Conservation (phyloP, 805 yeast species). For the Komagataella pastoris region DNA sequence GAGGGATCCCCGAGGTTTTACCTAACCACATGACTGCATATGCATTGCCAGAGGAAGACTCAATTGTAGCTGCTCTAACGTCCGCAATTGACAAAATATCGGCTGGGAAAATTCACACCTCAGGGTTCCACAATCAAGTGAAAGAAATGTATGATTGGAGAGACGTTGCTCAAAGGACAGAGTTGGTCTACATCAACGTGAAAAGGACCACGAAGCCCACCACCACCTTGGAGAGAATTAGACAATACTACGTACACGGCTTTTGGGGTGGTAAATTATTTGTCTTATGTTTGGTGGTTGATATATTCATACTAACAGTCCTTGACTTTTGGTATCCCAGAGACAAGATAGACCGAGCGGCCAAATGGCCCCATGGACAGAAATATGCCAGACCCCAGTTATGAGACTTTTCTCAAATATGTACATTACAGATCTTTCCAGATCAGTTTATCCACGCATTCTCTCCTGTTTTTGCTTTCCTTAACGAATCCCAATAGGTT, state of each 20-base stretch:
- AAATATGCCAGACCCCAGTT: background rate
- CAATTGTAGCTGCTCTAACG: constrained; percentile 58
- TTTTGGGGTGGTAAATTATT: constrained; percentile 80
- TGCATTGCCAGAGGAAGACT: constrained; percentile 79
- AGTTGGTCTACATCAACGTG: constrained; percentile 44
- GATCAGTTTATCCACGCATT: constrained; percentile 51
- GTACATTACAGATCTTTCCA: constrained; percentile 48
- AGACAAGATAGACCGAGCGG: constrained; percentile 54
- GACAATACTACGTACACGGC: constrained; percentile 56
- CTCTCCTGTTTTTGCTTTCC: constrained; percentile 46
- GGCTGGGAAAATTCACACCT: constrained; percentile 50
- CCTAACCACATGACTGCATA: constrained; percentile 90
- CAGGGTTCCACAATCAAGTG: constrained; percentile 66
- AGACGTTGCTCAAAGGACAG: constrained; percentile 79
- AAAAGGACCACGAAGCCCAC: constrained; percentile 7
- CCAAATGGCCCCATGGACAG: constrained; percentile 56
- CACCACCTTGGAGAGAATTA: constrained; percentile 42
- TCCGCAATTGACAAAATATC: constrained; percentile 54
- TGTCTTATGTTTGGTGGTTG: constrained; percentile 70
- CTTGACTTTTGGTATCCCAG: constrained; percentile 65
- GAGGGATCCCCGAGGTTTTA: constrained; percentile 94
- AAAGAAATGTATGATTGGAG: constrained; percentile 83
- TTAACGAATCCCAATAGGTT: constrained; percentile 56
- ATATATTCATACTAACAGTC: constrained; percentile 46
- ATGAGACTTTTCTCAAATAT: background rate